Conservation (phyloP, 495 filamentous ascomycete genomes). For the Pseudotulostoma volvatum region DNA sequence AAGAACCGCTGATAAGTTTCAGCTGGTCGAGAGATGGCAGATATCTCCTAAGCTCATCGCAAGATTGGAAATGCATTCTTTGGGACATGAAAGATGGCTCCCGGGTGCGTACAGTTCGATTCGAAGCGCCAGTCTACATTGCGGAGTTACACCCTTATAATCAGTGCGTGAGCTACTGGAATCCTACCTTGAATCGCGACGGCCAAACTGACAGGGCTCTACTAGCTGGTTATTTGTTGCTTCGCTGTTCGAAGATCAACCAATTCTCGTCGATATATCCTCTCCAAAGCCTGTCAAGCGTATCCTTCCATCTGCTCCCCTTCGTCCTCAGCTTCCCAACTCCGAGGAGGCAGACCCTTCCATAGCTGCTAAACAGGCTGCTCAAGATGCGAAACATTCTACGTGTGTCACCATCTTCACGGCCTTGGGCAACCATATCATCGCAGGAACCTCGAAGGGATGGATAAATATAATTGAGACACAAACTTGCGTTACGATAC, state of each 20-base stretch:
- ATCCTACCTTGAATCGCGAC: no score
- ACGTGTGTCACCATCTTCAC: constrained; percentile 87
- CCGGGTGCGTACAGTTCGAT: constrained; percentile 54
- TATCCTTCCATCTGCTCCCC: constrained; percentile 65
- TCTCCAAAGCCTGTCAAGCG: constrained; percentile 48
- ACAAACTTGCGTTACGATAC: constrained; percentile 56
- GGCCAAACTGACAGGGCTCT: constrained; percentile 1
- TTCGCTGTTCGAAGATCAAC: constrained; percentile 84
- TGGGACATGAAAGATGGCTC: constrained; percentile 79
- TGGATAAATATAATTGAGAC: constrained; percentile 90
- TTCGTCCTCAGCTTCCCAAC: constrained; percentile 38
- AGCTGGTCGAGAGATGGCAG: constrained; percentile 88
- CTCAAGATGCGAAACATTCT: constrained; percentile 81
- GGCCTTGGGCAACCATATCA: constrained; percentile 63
- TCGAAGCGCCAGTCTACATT: constrained; percentile 85
- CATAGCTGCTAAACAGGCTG: constrained; percentile 64
- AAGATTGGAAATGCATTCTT: constrained; percentile 87
- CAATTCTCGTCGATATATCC: constrained; percentile 69
- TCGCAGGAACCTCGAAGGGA: constrained; percentile 84
- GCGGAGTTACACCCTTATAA: constrained; percentile 87
- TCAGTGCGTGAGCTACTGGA: constrained; percentile 42
- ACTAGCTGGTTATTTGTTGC: constrained; percentile 63
- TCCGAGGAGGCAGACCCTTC: constrained; percentile 46
- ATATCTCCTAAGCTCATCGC: constrained; percentile 85
- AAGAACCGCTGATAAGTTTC: neutral